Base-by-base conservation (phyloP, 2,329 filamentous ascomycete genomes). In the Atkinsonella texensis region DNA sequence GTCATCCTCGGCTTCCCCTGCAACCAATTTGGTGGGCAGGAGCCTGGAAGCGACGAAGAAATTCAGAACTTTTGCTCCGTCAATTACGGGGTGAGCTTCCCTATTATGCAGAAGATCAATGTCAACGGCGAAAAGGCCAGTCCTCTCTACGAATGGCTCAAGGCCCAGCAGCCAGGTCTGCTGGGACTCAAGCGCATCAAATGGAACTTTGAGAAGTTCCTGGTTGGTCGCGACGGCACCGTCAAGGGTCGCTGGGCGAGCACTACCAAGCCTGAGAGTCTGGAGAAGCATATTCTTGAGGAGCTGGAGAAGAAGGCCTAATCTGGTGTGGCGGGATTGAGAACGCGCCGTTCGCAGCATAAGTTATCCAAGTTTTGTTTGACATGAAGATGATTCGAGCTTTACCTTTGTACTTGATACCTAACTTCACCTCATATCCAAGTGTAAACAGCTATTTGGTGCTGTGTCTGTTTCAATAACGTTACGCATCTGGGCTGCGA, bases 131-230 rank as follows among this genome's bases (percentile, higher is more conserved):
- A 85, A 60, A 75, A 81, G 32, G 85, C 89, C 46, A 81, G 82
- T 61, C 89, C 90, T 3, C 49, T 60, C 23, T 60, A 55, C 46
- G 49, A 86, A 65, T 98, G 80, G 80, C 69, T 85, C 63, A 85
- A 85, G 75, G 68, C 70, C 43, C 72, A 83, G 70, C 85, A 89
- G 75, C 79, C 91, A 1, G 90, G 93, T 20, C 63, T 96, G 52
- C 72, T 97, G 72, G 93, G 93, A 18, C 68, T 97, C 64, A 91
- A 94, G 83, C 72, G 84, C 56, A 77, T 98, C 62, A 96, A 97
- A 85, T 98, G 93, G 93, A 98, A 98, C 74, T 98, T 97, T 74
- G 93, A 98, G 71, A 98, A 98, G 80, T 98, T 96, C 72, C 73
- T 98, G 57, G 75, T 98, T 58, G 85, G 84, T 54, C 79, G 81